These are phyloP conservation scores for Fusarium virguliforme DNA, from an alignment of 2,329 filamentous ascomycete genomes.

Conservation along the genomic window DNA sequence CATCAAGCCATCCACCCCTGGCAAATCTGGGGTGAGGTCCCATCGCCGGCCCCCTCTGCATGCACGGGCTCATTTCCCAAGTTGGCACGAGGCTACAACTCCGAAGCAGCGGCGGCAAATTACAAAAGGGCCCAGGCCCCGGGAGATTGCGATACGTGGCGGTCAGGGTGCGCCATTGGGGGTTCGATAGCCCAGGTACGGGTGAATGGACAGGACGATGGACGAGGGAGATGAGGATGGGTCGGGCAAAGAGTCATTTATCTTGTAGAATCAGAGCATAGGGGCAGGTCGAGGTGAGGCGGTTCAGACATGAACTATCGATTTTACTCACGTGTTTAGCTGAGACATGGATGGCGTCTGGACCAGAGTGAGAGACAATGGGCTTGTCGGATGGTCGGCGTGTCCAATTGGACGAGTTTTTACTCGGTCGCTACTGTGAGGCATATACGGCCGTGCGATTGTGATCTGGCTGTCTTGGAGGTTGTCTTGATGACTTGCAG, in stretches of 20 bases:
- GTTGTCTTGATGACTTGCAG: neutral
- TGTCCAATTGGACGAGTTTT: neutral
- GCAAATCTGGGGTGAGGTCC: constrained; percentile 44
- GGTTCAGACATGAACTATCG: neutral
- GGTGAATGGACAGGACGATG: constrained; percentile 15
- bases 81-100: constrained; percentile 9
- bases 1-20: constrained; percentile 33
- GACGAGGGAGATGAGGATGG: constrained; percentile 9
- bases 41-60: constrained; percentile 16
- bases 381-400: neutral
- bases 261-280: neutral
- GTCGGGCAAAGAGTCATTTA: constrained; percentile 1
- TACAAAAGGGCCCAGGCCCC: neutral
- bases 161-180: constrained; percentile 8
- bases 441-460: neutral
- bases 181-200: constrained; percentile 1
- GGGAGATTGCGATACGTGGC: constrained; percentile 34
- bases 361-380: neutral
- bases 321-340: constrained; percentile 1
- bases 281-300: neutral
- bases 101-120: constrained; percentile 1
- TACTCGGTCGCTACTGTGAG: neutral
- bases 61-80: constrained; percentile 45
- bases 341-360: neutral
- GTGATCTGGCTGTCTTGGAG: neutral